phyloP scores from a whole-genome alignment of 2,329 filamentous ascomycete genomes.

The Aspergillus nomiae region DNA sequence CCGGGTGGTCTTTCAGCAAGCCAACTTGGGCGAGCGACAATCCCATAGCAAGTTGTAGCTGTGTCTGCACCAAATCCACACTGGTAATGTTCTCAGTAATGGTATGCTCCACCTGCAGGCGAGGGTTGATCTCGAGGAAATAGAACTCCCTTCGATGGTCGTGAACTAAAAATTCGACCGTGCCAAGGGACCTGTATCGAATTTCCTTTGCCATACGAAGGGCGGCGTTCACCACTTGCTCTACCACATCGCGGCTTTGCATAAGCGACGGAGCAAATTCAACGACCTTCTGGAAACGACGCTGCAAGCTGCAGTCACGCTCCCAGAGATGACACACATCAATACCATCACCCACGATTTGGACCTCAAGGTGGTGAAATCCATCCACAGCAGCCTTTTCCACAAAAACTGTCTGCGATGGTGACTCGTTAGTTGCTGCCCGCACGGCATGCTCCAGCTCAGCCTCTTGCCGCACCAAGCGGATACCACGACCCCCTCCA shows the following conservation, averaged over 20 bases:
- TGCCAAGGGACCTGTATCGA: conserved; percentile 61
- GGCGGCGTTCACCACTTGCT: conserved; percentile 55
- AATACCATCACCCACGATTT: conserved; percentile 59
- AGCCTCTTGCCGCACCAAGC: conserved; percentile 50
- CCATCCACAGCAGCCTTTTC: conserved; percentile 65
- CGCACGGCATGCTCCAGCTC: conserved; percentile 51
- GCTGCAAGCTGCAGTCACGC: conserved; percentile 62
- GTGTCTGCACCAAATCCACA: conserved; percentile 57
- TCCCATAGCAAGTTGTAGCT: conserved; percentile 58
- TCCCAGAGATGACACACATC: conserved; percentile 61
- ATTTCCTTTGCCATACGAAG: conserved; percentile 47
- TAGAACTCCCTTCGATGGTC: conserved; percentile 53
- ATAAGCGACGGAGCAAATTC: conserved; percentile 60
- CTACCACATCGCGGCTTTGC: conserved; percentile 49
- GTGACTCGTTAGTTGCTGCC: conserved; percentile 60
- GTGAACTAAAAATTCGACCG: conserved; percentile 65
- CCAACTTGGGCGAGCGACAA: conserved; percentile 41
- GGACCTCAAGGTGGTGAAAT: conserved; percentile 63
- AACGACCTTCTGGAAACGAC: conserved; percentile 63
- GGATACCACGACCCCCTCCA: conserved; percentile 63
- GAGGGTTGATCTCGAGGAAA: conserved; percentile 64
- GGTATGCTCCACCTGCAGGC: conserved; percentile 64
- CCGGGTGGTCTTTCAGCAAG: conserved; percentile 25
- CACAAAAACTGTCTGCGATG: conserved; percentile 59
- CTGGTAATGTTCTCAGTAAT: conserved; percentile 59